Evolutionary conservation across 139 green algal genomes (phyloP), one percentile per base, ranked within the genome.

Genomic region (Volvox africanus): DNA sequence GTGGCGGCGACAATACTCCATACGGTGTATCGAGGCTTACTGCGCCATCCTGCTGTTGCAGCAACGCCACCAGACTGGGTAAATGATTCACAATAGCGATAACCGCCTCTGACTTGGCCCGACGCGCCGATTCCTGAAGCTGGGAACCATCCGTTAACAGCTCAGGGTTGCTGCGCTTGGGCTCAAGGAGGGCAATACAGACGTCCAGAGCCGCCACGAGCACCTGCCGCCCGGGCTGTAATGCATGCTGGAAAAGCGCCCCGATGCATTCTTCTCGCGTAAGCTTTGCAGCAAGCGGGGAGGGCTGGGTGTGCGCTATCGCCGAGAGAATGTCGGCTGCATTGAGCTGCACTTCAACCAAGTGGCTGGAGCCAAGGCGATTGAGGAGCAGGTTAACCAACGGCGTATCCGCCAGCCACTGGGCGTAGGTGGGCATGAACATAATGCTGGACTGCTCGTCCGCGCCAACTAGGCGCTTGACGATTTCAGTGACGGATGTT

Each of bases 241-340:
- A 78, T 19, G 92, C 92, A 69, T 94, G 89, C 44, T 89, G 75
- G 82, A 97, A 93, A 36, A 97, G 80, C 26, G 84, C 33, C 33
- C 82, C 76, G 1, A 97, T 91, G 79, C 85, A 92, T 32, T 93
- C 82, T 37, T 88, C 68, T 32, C 92, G 81, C 61, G 93, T 94
- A 24, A 99, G 92, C 73, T 95, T 94, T 18, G 81, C 78, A 2
- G 95, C 96, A 21, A 99, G 94, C 0, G 96, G 94, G 12, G 94
- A 97, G 2, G 93, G 92, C 88, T 97, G 95, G 0, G 95, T 95
- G 82, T 97, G 95, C 3, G 97, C 97, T 26, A 99, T 96, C 16
- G 96, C 95, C 18, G 95, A 95, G 55, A 99, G 93, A 80, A 99
- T 96, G 84, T 99, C 97, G 0, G 96, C 97, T 22, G 95, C 96